These are phyloP conservation scores for Aspergillus funiculosus DNA, from an alignment of 495 filamentous ascomycete species.

Conservation along the genomic window DNA sequence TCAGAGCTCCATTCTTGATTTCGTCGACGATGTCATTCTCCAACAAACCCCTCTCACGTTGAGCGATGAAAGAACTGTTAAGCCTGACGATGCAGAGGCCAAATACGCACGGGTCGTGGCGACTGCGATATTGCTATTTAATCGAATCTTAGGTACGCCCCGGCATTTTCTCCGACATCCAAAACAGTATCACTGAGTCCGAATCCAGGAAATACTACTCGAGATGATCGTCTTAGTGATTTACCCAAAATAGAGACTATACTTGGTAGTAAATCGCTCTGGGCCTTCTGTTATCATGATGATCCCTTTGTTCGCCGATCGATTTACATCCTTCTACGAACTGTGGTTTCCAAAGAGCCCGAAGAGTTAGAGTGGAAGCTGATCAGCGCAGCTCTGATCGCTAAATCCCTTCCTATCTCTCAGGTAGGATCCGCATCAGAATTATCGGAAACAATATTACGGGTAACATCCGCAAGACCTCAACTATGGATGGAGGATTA, in stretches of 20 bases:
- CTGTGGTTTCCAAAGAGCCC: constrained; percentile 51
- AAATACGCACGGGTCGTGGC: constrained; percentile 80
- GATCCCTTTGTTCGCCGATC: constrained; percentile 69
- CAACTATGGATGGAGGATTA: constrained; percentile 70
- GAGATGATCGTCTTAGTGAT: constrained; percentile 49
- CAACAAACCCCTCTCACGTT: constrained; percentile 74
- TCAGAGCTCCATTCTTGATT: constrained; percentile 69
- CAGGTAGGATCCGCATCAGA: constrained; percentile 71
- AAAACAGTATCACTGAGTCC: constrained; percentile 5
- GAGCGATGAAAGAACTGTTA: constrained; percentile 80
- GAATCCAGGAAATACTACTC: constrained; percentile 35
- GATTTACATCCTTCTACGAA: constrained; percentile 60
- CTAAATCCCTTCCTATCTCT: constrained; percentile 57
- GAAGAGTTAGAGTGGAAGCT: constrained; percentile 55
- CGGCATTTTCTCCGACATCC: not conserved
- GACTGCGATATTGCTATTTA: constrained; percentile 45
- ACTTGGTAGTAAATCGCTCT: constrained; percentile 61
- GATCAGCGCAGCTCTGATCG: constrained; percentile 61
- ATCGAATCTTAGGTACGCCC: constrained; percentile 42
- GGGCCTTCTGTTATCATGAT: constrained; percentile 61
- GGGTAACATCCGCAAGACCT: constrained; percentile 57
- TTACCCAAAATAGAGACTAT: constrained; percentile 46
- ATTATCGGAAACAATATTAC: constrained; percentile 55
- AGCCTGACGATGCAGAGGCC: constrained; percentile 72
- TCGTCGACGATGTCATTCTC: constrained; percentile 65